Percentiles rank a stretch among this genome's conserved stretches.
These are phyloP conservation scores for Panus rudis DNA, from an alignment of 768 basidiomycete genomes.

Conservation along the genomic window DNA sequence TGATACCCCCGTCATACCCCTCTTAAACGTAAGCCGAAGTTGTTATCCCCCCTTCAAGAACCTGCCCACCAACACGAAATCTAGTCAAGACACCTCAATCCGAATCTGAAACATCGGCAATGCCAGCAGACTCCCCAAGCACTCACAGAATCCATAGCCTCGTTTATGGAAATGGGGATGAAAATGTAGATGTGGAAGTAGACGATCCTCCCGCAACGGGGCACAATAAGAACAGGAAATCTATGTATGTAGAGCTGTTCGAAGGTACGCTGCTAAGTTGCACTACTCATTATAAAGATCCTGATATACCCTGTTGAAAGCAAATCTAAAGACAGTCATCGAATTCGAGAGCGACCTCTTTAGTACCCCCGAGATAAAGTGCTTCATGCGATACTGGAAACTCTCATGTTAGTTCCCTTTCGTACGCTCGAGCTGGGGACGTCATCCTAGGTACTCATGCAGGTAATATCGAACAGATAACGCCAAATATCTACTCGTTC, in stretches of 20 bases:
- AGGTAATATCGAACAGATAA: constrained; percentile 30
- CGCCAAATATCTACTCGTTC: constrained; percentile 55
- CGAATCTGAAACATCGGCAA: too few species aligned
- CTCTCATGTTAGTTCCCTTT: neutral
- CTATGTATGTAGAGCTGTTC: constrained; percentile 39
- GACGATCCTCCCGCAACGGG: constrained; percentile 1
- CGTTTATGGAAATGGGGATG: neutral
- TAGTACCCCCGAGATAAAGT: constrained; percentile 36
- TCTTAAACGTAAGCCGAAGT: too few species aligned
- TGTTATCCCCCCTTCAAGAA: too few species aligned
- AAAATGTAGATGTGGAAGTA: neutral
- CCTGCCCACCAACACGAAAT: too few species aligned
- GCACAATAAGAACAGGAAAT: constrained; percentile 13
- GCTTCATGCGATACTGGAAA: constrained; percentile 33
- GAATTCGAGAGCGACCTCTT: constrained; percentile 47
- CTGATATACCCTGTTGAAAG: constrained; percentile 22
- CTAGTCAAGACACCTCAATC: too few species aligned
- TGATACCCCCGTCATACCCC: too few species aligned
- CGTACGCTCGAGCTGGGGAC: neutral
- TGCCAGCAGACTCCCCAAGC: too few species aligned
- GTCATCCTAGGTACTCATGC: neutral
- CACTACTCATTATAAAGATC: neutral
- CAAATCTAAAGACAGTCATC: constrained; percentile 50
- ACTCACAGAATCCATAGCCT: too few species aligned
- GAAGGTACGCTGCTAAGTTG: constrained; percentile 24